phyloP scores from a whole-genome alignment of 805 yeast genomes.

The Lachancea dasiensis region DNA sequence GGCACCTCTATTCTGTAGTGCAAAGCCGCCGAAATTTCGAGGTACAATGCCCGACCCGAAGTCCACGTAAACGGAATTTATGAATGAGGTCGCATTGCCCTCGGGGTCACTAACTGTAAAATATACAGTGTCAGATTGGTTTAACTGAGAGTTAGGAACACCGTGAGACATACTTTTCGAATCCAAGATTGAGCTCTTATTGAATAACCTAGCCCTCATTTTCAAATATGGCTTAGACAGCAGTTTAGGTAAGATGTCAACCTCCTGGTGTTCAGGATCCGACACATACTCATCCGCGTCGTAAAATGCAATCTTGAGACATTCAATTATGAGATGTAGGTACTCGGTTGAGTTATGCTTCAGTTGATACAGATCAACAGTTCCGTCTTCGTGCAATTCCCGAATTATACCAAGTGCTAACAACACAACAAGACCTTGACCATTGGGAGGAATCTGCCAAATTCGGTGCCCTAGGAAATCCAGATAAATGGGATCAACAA shows the following conservation, averaged over 20 bases:
- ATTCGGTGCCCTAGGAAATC: constrained; percentile 48
- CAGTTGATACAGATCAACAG: constrained; percentile 38
- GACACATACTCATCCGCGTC: constrained; percentile 71
- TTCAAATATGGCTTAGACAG: constrained; percentile 45
- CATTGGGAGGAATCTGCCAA: constrained; percentile 84
- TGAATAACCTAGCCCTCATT: constrained; percentile 44
- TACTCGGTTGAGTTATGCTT: constrained; percentile 67
- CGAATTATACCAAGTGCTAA: constrained; percentile 61
- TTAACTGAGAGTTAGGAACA: constrained; percentile 49
- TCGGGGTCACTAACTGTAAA: constrained; percentile 56
- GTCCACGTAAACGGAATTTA: constrained; percentile 62
- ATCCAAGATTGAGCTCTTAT: constrained; percentile 35
- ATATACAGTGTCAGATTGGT: constrained; percentile 66
- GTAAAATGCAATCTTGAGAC: constrained; percentile 64
- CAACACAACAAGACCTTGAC: constrained; percentile 74
- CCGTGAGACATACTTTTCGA: constrained; percentile 42
- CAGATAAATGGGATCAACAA: constrained; percentile 57
- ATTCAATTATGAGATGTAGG: constrained; percentile 62
- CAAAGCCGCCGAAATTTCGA: constrained; percentile 50
- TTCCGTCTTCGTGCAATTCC: constrained; percentile 43
- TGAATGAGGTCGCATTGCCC: constrained; percentile 79
- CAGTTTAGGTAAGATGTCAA: constrained; percentile 36
- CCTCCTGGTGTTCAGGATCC: constrained; percentile 45
- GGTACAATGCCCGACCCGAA: constrained; percentile 68
- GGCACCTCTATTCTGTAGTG: constrained; percentile 70